Percentiles rank a stretch among this genome's conserved stretches.
phyloP scores from a whole-genome alignment of 2,329 filamentous ascomycete genomes.

The Trichoderma asperellum region DNA sequence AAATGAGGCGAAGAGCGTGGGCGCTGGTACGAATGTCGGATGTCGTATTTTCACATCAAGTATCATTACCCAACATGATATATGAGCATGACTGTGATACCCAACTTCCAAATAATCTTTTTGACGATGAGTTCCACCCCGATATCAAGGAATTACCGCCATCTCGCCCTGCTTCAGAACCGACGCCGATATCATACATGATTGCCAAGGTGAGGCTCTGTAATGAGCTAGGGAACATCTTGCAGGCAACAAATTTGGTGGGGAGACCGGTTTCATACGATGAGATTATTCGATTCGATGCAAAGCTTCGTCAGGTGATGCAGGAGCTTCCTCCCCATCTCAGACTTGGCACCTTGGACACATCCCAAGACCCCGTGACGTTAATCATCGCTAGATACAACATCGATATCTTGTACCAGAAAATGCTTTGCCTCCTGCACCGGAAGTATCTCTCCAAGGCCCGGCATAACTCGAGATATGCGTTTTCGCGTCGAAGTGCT shows the following conservation, averaged over 20 bases:
- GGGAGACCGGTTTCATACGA: constrained; percentile 63
- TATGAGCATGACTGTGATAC: constrained; percentile 76
- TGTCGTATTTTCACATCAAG: constrained; percentile 76
- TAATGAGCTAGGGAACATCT: constrained; percentile 70
- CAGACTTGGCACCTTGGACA: constrained; percentile 73
- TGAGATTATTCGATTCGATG: constrained; percentile 65
- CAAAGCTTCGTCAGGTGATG: constrained; percentile 62
- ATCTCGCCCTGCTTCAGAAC: constrained; percentile 68
- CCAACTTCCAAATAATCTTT: constrained; percentile 74
- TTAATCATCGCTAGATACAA: constrained; percentile 85
- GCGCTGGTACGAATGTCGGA: constrained; percentile 73
- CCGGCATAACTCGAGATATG: constrained; percentile 77
- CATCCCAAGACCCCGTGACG: constrained; percentile 78
- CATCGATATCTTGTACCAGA: constrained; percentile 83
- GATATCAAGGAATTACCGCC: constrained; percentile 69
- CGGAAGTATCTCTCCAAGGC: constrained; percentile 82
- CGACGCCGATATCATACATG: constrained; percentile 78
- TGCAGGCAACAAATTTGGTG: constrained; percentile 65
- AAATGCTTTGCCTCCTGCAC: constrained; percentile 86
- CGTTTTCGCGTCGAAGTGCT: constrained; percentile 80
- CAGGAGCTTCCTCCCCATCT: constrained; percentile 79
- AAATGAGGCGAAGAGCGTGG: constrained; percentile 73
- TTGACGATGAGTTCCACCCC: constrained; percentile 78
- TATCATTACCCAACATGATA: constrained; percentile 69
- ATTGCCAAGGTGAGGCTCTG: constrained; percentile 73